Evolutionary conservation across 495 filamentous ascomycete genomes (phyloP).

Genomic region (Neurospora sublineolata): DNA sequence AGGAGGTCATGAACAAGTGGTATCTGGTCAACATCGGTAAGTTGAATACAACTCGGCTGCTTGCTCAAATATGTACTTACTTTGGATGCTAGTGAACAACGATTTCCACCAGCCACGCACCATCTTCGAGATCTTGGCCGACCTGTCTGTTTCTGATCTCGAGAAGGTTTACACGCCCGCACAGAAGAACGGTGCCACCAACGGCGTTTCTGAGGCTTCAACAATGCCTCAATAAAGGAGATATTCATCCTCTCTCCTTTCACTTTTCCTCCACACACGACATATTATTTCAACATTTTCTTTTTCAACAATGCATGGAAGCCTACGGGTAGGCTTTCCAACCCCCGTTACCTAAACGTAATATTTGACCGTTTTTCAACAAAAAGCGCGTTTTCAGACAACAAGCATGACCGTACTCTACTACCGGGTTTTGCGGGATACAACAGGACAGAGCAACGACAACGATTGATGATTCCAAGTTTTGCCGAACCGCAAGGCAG

Average conservation of each 20-base stretch:
- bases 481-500: background rate
- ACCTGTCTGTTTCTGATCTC: conserved; percentile 54
- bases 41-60: conserved; percentile 10
- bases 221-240: conserved; percentile 15
- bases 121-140: conserved; percentile 81
- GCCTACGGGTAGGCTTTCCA: background rate
- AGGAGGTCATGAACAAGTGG: conserved; percentile 78
- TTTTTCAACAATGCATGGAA: background rate
- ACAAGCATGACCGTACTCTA: background rate
- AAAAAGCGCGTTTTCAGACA: background rate
- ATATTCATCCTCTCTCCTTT: background rate
- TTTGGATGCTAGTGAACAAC: conserved; percentile 62
- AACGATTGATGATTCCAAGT: background rate
- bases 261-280: background rate
- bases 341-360: background rate
- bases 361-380: background rate
- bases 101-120: conserved; percentile 73
- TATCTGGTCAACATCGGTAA: conserved; percentile 91
- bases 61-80: background rate
- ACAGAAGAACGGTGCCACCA: conserved; percentile 8
- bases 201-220: conserved; percentile 12
- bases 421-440: background rate
- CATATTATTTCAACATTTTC: background rate
- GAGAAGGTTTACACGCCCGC: conserved; percentile 27
- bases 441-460: background rate